A percentile compares a stretch with the other conserved stretches of the same genome.
Evolutionary conservation across 139 green algal species (phyloP).

Genomic region (Coccomyxa sp.): DNA sequence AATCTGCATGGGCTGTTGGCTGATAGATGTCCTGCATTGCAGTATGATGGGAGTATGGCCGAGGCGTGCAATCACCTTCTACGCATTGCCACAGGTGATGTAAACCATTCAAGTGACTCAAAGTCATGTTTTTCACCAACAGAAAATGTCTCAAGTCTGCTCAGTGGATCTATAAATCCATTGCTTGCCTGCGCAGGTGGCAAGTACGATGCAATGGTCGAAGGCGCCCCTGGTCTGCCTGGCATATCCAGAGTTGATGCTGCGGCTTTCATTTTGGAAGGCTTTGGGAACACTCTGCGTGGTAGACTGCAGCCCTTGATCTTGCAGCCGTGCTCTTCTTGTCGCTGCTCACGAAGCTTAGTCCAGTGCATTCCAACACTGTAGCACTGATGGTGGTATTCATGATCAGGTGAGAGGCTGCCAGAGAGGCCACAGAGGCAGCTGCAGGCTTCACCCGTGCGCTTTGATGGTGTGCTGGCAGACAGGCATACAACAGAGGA

Average conservation of each 20-base stretch:
- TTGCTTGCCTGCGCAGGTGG: too few species aligned
- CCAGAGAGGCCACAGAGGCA: constrained; percentile 11
- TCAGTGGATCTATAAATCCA: too few species aligned
- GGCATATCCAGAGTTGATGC: constrained; percentile 24
- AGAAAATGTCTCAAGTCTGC: background rate
- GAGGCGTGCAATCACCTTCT: constrained; percentile 29
- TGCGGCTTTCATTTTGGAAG: constrained; percentile 17
- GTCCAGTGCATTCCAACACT: too few species aligned
- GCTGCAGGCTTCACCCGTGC: constrained; percentile 11
- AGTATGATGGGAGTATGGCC: constrained; percentile 11
- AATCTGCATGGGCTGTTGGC: too few species aligned
- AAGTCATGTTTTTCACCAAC: background rate
- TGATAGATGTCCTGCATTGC: background rate
- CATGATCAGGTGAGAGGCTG: background rate
- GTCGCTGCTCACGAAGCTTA: too few species aligned
- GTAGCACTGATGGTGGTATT: too few species aligned
- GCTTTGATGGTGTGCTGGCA: constrained; percentile 19
- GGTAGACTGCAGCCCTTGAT: constrained; percentile 6
- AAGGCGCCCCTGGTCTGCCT: background rate
- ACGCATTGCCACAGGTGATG: constrained; percentile 19
- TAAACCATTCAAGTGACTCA: too few species aligned
- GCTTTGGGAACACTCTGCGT: constrained; percentile 24
- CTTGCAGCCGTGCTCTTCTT: background rate
- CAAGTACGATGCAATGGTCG: background rate
- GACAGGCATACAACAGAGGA: constrained; percentile 30